These are phyloP conservation scores for Gastrolobium bilobum DNA, from an alignment of 306 rosid species.

Conservation along the genomic window DNA sequence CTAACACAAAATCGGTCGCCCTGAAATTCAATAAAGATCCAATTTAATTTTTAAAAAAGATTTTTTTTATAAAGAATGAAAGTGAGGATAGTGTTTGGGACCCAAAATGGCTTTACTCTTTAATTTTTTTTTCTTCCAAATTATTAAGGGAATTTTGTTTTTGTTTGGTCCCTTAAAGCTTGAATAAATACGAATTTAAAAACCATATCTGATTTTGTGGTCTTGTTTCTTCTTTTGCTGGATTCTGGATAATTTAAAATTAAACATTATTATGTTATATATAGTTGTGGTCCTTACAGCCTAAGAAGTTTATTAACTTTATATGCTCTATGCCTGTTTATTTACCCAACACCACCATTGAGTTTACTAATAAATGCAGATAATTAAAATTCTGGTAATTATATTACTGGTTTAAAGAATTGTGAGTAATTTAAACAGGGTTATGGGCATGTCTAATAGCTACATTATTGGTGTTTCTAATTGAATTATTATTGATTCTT, in stretches of 20 bases:
- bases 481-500: slow-evolving; percentile 21
- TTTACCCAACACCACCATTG: neutral
- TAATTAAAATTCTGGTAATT: neutral
- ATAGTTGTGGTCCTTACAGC: neutral
- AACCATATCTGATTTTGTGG: slow-evolving; percentile 15
- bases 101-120: too few species aligned
- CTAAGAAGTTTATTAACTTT: neutral
- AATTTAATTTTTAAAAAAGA: too few species aligned
- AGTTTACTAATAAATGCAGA: slow-evolving; percentile 1
- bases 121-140: slow-evolving; percentile 25
- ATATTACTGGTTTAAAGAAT: neutral
- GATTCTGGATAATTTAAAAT: neutral
- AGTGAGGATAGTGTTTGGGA: too few species aligned
- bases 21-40: too few species aligned
- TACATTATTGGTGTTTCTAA: slow-evolving; percentile 26
- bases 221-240: neutral
- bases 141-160: neutral
- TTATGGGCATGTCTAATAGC: neutral
- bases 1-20: too few species aligned
- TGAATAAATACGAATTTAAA: neutral
- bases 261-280: neutral
- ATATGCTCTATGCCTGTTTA: neutral
- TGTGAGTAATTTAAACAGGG: slow-evolving; percentile 5
- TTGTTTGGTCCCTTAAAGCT: neutral
- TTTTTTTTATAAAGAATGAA: too few species aligned